Evolutionary conservation across 495 filamentous ascomycete species (phyloP), one percentile per base, ranked within the genome.

Genomic region (Massariosphaeria phaeospora): DNA sequence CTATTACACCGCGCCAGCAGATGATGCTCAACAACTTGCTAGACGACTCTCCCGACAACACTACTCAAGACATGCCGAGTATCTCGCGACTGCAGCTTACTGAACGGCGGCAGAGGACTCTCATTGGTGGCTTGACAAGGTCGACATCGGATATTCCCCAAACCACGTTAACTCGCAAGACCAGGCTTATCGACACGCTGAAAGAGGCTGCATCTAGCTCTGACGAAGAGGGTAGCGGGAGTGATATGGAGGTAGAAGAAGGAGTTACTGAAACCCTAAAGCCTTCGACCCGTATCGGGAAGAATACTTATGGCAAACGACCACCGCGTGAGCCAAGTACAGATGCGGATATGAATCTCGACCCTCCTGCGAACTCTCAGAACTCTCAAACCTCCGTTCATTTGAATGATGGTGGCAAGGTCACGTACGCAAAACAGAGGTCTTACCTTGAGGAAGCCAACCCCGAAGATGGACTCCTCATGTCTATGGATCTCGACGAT

Each of bases 351-450:
- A 26, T 64, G 3, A 57, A 60, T 18, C 7, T n/a, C 2, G 51
- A 57, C n/a, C 12, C 25, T 8, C 35, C 41, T 13, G 23, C 9
- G 5, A 48, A 40, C 17, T 64, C 61, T 4, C 61, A 64, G 25
- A n/a, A 55, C 1, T 64, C 61, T 9, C 57, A 59, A 46, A 47
- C 17, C 23, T 24, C 34, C 18, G 26, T 46, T 4, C 27, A 26
- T 26, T 17, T 49, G 17, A 34, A 43, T 20, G 29, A 27, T n/a
- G 34, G 43, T 15, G 26, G 52, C 17, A 78, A 69, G 46, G 69
- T 81, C 27, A 86, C 82, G 7, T 86, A 86, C 69, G 78, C 79
- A n/a, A 75, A 74, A 23, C 77, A 81, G 55, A 73, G 83, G 25
- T 79, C 81, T 20, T 82, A 82, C 39, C 63, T 84, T 13, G 72